Evolutionary conservation across 2,329 filamentous ascomycete genomes (phyloP).

Genomic region (Clonostachys chloroleuca): DNA sequence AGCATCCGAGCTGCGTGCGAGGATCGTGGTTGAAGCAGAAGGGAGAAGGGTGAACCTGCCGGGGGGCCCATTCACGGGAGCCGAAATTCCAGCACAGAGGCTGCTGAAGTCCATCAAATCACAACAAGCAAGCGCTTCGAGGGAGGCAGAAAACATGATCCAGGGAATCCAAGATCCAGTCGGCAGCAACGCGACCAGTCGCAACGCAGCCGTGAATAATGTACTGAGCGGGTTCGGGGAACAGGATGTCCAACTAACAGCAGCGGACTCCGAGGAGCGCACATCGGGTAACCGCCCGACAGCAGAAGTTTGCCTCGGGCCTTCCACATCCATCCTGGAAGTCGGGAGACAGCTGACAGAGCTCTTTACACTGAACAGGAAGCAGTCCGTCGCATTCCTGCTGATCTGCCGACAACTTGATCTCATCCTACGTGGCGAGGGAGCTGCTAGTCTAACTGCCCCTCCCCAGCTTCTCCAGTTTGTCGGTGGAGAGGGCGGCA

Average conservation of each 20-base stretch:
- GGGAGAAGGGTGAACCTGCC: too few relatives aligned
- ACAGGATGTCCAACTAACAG: neutral
- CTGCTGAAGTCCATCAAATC: too few relatives aligned
- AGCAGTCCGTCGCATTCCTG: neutral
- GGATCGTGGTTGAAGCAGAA: too few relatives aligned
- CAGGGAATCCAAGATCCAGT: too few relatives aligned
- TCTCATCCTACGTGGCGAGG: neutral
- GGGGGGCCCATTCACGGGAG: too few relatives aligned
- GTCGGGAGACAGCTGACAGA: too few relatives aligned
- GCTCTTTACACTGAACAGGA: neutral
- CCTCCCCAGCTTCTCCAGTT: neutral
- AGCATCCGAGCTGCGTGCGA: too few relatives aligned
- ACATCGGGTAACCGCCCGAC: neutral
- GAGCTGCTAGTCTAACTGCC: neutral
- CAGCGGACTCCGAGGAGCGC: neutral
- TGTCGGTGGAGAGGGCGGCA: neutral
- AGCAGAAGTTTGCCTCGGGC: neutral
- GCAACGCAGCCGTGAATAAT: neutral
- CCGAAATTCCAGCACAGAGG: too few relatives aligned
- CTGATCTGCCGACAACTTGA: neutral
- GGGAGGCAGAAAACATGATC: too few relatives aligned
- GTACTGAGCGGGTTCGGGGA: neutral
- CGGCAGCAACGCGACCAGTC: neutral
- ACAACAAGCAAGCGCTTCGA: neutral
- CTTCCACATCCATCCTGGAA: neutral